Base-by-base conservation (phyloP, 2,329 filamentous ascomycete species). In the Stagonosporopsis chrysanthemi region DNA sequence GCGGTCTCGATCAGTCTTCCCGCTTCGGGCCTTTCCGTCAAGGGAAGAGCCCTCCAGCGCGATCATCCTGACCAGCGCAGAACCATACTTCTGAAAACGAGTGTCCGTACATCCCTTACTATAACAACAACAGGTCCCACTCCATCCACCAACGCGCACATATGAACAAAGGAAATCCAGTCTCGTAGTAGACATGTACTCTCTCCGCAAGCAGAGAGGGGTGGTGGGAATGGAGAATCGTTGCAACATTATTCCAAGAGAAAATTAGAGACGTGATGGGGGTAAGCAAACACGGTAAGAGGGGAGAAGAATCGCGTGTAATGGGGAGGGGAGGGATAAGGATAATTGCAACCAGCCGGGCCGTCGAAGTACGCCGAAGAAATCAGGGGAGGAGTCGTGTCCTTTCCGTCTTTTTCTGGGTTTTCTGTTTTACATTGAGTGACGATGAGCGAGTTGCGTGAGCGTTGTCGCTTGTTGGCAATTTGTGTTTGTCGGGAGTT, bases 121-220 rank as follows among this genome's bases (percentile, higher is more conserved):
- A 54, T 45, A 51, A 63, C 58, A 65, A 59, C 44, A 58, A 65
- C 56, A 63, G 44, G 52, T 52, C 58, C 58, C 56, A 28, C 39
- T 47, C 50, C 59, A 48, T 52, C 55, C 50, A 60, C 52, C 56
- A 52, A 43, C 52, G 50, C 60, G 60, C 58, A 52, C 50, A 58
- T 35, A 42, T 58, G 29, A 67, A 70, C 69, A 72, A 69, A 73
- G 57, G 70, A 74, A 74, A 73, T 68, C 46, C 68, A 68, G 70
- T 70, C 70, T 73, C 69, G 57, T 40, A 9, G 57, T 66, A 60
- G 68, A 66, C 64, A 62, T 69, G 71, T 73, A 73, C 69, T 73
- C 69, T 68, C 67, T 66, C 61, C 42, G 65, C 65, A 63, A 61
- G 66, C 67, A 62, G 62, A 66, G 60, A 64, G 64, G 63, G 62